These are phyloP conservation scores for Megacollybia marginata DNA, from an alignment of 768 basidiomycete species.

Conservation along the genomic window DNA sequence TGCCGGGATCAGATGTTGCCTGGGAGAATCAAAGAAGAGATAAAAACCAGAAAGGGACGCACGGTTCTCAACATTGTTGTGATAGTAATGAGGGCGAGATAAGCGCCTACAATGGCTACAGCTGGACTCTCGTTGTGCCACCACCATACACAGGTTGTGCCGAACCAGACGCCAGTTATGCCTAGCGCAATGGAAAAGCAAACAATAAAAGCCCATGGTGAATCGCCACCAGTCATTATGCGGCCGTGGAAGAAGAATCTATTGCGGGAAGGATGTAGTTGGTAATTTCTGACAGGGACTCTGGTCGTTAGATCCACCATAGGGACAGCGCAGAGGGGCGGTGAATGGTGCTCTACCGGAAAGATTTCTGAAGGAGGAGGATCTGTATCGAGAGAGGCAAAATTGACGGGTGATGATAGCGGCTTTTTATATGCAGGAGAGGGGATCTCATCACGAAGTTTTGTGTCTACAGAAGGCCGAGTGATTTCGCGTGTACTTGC, in stretches of 20 bases:
- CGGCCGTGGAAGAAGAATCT: conserved; percentile 67
- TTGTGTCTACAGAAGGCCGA: conserved; percentile 16
- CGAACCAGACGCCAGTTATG: conserved; percentile 79
- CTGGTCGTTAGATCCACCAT: conserved; percentile 29
- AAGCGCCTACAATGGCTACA: conserved; percentile 48
- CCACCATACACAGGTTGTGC: conserved; percentile 84
- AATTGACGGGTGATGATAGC: conserved; percentile 11
- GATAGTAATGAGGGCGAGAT: conserved; percentile 54
- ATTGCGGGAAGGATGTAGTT: conserved; percentile 66
- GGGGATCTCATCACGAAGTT: conserved; percentile 22
- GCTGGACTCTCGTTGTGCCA: conserved; percentile 75
- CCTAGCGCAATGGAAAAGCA: conserved; percentile 54
- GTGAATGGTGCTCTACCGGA: conserved; percentile 3
- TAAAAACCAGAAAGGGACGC: conserved; percentile 17
- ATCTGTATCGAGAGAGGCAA: conserved; percentile 15
- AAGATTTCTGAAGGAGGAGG: conserved; percentile 5
- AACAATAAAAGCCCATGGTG: conserved; percentile 71
- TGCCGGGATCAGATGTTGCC: conserved; percentile 83
- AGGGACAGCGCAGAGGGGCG: conserved; percentile 28
- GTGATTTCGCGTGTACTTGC: conserved; percentile 10
- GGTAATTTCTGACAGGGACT: conserved; percentile 45
- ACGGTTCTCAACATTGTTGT: conserved; percentile 76
- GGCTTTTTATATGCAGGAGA: conserved; percentile 10
- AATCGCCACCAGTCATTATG: conserved; percentile 80
- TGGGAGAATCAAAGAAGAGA: conserved; percentile 17